Evolutionary conservation across 2,329 filamentous ascomycete genomes (phyloP).

Genomic region (Sarocladium strictum): DNA sequence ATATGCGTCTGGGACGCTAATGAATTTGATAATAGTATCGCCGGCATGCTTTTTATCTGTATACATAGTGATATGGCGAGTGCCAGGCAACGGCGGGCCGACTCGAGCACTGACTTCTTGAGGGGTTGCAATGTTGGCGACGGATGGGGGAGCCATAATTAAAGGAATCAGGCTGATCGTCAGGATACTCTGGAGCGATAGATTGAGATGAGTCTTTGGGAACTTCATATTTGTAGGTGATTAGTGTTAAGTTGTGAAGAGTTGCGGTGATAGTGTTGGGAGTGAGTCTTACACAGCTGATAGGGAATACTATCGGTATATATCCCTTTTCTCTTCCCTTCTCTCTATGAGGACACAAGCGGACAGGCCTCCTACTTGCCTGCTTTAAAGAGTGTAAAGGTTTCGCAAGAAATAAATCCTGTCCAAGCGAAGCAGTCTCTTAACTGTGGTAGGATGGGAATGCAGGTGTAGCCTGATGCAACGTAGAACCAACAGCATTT

Average conservation of each 20-base stretch:
- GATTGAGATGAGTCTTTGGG: neutral
- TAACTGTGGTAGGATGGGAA: neutral
- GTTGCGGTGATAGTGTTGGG: neutral
- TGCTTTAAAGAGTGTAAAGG: neutral
- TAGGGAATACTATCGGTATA: neutral
- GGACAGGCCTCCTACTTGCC: neutral
- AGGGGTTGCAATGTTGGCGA: neutral
- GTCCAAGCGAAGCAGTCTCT: neutral
- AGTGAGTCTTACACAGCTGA: neutral
- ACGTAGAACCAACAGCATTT: neutral
- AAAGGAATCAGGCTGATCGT: neutral
- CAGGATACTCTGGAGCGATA: neutral
- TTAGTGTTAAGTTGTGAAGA: neutral
- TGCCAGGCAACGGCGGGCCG: neutral
- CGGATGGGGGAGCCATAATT: neutral
- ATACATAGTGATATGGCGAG: conserved; percentile 1
- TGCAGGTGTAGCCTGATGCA: neutral
- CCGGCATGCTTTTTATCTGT: neutral
- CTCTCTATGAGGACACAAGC: neutral
- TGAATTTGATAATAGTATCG: neutral
- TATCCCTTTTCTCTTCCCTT: neutral
- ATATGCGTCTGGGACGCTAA: neutral
- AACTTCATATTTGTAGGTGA: neutral
- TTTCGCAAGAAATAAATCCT: neutral
- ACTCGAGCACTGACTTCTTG: neutral